phyloP scores from a whole-genome alignment of 176 grass and related monocot species.

The Oryza longistaminata region DNA sequence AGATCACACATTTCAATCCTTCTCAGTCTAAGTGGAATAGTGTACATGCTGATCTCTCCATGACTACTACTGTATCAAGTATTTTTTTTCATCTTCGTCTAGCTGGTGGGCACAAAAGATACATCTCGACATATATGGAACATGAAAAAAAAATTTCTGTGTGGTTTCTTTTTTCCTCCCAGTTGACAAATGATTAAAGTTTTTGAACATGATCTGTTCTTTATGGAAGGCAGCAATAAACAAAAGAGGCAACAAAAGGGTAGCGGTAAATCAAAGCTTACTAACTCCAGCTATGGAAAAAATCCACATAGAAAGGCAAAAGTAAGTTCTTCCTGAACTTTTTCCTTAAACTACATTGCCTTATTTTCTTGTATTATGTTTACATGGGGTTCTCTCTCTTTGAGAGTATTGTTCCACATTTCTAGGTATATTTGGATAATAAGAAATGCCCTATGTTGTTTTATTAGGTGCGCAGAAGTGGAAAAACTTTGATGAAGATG shows the following conservation, averaged over 20 bases:
- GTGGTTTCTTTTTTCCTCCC: neutral
- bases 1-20: neutral
- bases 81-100: neutral
- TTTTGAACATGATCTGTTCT: neutral
- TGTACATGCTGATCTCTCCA: neutral
- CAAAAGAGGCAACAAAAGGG: slow-evolving; percentile 39
- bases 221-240: slow-evolving; percentile 41
- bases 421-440: slow-evolving; percentile 3
- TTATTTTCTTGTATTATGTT: neutral
- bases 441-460: neutral
- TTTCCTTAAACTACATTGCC: neutral
- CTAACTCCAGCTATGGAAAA: slow-evolving; percentile 23
- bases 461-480: slow-evolving; percentile 42
- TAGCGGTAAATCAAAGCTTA: slow-evolving; percentile 28
- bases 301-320: slow-evolving; percentile 31
- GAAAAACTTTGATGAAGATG: slow-evolving; percentile 51
- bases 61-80: neutral
- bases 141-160: neutral
- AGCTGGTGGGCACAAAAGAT: neutral
- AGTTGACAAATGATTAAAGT: neutral
- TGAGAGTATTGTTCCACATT: neutral
- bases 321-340: slow-evolving; percentile 20
- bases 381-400: neutral
- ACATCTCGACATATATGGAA: neutral
- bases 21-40: neutral